Evolutionary conservation across 2,329 filamentous ascomycete genomes (phyloP).

Genomic region (Trichoderma sp.): DNA sequence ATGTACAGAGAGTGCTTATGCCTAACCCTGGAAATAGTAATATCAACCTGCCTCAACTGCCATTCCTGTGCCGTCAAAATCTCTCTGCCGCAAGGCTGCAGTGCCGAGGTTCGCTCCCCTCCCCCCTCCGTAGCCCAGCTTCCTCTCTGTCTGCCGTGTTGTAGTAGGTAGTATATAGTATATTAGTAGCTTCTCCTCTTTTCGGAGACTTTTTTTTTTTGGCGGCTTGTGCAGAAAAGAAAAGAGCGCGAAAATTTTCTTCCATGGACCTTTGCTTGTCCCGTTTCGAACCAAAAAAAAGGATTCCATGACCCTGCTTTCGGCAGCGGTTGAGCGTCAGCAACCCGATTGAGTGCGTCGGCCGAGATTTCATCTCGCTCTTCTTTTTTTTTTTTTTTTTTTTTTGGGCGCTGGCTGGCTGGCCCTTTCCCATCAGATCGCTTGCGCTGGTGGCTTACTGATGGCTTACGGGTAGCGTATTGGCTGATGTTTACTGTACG

Average conservation of each 20-base stretch:
- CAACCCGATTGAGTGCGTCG: constrained; percentile 13
- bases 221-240: background rate
- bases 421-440: too few relatives aligned
- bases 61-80: background rate
- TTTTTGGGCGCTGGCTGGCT: too few relatives aligned
- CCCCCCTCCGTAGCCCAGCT: background rate
- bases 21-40: background rate
- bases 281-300: background rate
- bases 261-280: background rate
- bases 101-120: background rate
- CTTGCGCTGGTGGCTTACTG: too few relatives aligned
- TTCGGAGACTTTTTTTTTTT: background rate
- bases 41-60: background rate
- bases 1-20: background rate
- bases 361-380: constrained; percentile 15
- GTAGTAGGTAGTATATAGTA: too few relatives aligned
- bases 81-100: background rate
- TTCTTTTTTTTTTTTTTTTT: too few relatives aligned
- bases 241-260: background rate
- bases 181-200: background rate
- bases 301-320: background rate
- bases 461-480: too few relatives aligned
- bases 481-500: too few relatives aligned
- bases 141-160: background rate
- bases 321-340: constrained; percentile 2